These are phyloP conservation scores for Sherardia arvensis DNA, from an alignment of 257 asterid species.

Conservation along the genomic window DNA sequence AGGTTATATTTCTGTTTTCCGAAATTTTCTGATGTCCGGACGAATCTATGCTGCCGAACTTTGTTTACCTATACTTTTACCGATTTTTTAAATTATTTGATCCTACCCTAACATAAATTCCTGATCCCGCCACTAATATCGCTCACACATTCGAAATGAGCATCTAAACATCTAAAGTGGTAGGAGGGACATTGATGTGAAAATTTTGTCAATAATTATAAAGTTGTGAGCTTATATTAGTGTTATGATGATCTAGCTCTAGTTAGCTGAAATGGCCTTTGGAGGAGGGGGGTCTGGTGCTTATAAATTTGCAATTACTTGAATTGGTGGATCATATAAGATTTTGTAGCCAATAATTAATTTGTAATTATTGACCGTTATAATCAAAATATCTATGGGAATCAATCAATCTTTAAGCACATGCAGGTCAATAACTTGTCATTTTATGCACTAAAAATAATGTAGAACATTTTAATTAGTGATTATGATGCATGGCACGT, in stretches of 20 bases:
- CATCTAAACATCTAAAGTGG: background rate
- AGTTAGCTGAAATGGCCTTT: background rate
- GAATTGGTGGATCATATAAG: background rate
- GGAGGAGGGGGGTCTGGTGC: background rate
- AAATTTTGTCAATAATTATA: no score
- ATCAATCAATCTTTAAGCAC: conserved; percentile 15
- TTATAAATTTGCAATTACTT: background rate
- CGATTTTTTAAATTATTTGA: no score
- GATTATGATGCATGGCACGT: background rate
- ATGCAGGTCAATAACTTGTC: conserved; percentile 3
- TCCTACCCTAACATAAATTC: no score
- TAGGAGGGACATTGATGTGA: background rate
- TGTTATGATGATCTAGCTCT: background rate
- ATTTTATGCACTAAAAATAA: background rate
- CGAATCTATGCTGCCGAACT: no score
- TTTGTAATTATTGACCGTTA: background rate
- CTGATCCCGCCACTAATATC: no score
- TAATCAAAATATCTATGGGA: background rate
- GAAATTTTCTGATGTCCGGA: no score
- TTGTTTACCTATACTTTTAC: no score
- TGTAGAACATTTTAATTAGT: background rate
- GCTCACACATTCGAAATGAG: no score
- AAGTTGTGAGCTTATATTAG: background rate
- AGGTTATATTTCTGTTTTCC: no score
- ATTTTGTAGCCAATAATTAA: background rate